Conservation (phyloP, 2,329 filamentous ascomycete species). For the Ophiosphaerella korrae region DNA sequence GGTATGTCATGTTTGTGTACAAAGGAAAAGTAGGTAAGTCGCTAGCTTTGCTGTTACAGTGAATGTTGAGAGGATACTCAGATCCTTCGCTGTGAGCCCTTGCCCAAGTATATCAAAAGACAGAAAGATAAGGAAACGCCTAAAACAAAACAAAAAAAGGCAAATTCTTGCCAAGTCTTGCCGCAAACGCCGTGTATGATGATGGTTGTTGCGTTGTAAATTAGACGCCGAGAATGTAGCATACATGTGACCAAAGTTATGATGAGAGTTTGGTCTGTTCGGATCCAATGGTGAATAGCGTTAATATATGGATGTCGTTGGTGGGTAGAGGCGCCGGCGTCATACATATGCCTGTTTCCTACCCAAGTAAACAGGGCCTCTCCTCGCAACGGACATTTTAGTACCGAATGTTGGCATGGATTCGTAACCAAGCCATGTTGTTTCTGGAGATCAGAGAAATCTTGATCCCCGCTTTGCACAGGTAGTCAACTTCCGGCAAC, state of each 20-base stretch:
- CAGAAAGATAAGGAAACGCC: neutral
- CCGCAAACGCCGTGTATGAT: constrained; percentile 7
- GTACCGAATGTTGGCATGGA: no score
- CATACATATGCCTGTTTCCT: no score
- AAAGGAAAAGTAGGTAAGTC: constrained; percentile 23
- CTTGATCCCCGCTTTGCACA: no score
- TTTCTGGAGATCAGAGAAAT: no score
- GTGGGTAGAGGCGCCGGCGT: neutral
- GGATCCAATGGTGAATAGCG: neutral
- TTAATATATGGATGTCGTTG: neutral
- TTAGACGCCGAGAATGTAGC: neutral
- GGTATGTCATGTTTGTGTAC: constrained; percentile 19
- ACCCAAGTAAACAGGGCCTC: no score
- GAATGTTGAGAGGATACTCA: constrained; percentile 15
- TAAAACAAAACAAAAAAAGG: neutral
- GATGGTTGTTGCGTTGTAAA: constrained; percentile 1
- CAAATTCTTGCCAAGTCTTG: constrained; percentile 3
- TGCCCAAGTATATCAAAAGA: no score
- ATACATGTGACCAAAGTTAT: neutral
- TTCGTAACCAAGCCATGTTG: no score
- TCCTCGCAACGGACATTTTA: no score
- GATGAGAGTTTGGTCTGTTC: constrained; percentile 7
- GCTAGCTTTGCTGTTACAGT: constrained; percentile 22
- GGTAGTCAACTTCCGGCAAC: no score
- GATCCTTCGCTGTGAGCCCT: no score